phyloP scores from a whole-genome alignment of 2,329 filamentous ascomycete species.

The Aulographum hederae region DNA sequence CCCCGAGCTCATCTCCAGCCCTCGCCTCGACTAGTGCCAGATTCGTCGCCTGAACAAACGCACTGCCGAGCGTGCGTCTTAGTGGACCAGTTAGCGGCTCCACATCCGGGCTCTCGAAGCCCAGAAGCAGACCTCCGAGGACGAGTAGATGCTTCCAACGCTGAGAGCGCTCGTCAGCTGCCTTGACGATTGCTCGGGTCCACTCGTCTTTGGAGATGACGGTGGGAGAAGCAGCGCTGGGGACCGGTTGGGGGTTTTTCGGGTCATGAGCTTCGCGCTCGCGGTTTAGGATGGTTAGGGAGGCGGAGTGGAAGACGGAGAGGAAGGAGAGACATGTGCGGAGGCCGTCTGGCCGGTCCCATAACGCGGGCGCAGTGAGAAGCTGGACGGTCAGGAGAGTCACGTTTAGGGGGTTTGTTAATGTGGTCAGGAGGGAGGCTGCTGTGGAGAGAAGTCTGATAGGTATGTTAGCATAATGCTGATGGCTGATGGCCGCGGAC shows the following conservation, averaged over 20 bases:
- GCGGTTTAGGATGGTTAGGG: constrained; percentile 20
- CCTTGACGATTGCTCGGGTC: constrained; percentile 38
- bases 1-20: constrained; percentile 29
- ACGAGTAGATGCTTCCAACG: constrained; percentile 76
- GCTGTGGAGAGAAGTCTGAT: constrained; percentile 42
- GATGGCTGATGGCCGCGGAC: constrained; percentile 6
- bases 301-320: constrained; percentile 54
- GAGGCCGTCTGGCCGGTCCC: constrained; percentile 43
- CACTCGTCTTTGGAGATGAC: constrained; percentile 36
- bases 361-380: constrained; percentile 53
- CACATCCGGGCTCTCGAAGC: constrained; percentile 47
- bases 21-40: constrained; percentile 47
- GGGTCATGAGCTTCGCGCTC: constrained; percentile 3
- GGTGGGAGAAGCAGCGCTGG: constrained; percentile 14
- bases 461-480: background rate
- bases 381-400: constrained; percentile 55
- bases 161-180: constrained; percentile 41
- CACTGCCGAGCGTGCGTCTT: constrained; percentile 49
- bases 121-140: constrained; percentile 60
- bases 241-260: constrained; percentile 2
- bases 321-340: constrained; percentile 46
- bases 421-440: constrained; percentile 45
- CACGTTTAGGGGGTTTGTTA: constrained; percentile 60
- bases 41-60: constrained; percentile 58
- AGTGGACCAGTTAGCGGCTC: constrained; percentile 39